Evolutionary conservation across 1,139 yeast species (phyloP).

Genomic region (Zygosaccharomyces pseudobailii): DNA sequence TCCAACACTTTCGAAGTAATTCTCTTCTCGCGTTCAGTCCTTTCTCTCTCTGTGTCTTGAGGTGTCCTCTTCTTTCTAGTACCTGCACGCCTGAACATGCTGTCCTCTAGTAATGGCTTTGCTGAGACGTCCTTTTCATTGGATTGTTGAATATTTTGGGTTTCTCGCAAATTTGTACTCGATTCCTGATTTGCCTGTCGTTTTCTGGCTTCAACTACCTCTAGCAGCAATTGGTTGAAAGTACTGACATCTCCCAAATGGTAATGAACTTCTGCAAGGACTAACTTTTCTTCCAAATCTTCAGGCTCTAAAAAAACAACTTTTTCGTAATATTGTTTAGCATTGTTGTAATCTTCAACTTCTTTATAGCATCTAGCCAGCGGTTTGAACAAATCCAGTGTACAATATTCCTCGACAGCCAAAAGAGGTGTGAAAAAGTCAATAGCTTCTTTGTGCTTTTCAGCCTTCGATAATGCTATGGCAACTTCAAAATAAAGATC

Average conservation of each 20-base stretch:
- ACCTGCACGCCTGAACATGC: conserved; percentile 30
- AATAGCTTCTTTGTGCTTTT: conserved; percentile 68
- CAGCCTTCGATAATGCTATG: conserved; percentile 60
- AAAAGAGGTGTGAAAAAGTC: conserved; percentile 54
- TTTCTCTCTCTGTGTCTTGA: conserved; percentile 53
- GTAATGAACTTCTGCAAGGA: conserved; percentile 76
- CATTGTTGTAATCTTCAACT: conserved; percentile 62
- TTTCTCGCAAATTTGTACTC: conserved; percentile 15
- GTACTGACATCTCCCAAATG: conserved; percentile 62
- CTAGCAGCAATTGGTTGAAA: conserved; percentile 55
- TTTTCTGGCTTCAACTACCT: conserved; percentile 42
- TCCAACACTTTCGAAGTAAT: conserved; percentile 60
- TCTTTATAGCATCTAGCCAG: conserved; percentile 78
- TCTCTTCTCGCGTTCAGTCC: conserved; percentile 51
- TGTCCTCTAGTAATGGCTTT: conserved; percentile 38
- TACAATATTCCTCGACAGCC: conserved; percentile 45
- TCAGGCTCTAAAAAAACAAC: conserved; percentile 56
- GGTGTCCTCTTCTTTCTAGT: conserved; percentile 31
- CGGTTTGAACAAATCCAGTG: conserved; percentile 51
- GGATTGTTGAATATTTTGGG: conserved; percentile 23
- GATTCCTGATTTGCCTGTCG: conserved; percentile 31
- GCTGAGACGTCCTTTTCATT: conserved; percentile 18
- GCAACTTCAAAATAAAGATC: conserved; percentile 82
- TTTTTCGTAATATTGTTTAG: conserved; percentile 58
- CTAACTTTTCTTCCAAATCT: conserved; percentile 68